Evolutionary conservation across 148 eudicot species (phyloP).

Genomic region (Linanthus parryae): DNA sequence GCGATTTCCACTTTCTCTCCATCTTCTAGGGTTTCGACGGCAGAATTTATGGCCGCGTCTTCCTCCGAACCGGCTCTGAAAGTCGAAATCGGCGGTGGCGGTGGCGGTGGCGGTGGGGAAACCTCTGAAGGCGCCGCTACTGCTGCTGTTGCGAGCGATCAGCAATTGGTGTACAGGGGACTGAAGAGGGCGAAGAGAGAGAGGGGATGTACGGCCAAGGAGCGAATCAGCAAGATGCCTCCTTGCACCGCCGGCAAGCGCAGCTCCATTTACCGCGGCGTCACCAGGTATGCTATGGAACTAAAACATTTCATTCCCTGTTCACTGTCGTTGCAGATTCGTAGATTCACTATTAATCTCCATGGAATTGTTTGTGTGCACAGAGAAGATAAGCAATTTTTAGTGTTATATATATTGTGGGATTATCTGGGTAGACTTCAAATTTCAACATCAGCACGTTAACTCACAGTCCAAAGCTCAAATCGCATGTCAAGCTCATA

Average conservation of each 20-base stretch:
- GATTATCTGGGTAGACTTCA: no score
- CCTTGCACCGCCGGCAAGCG: conserved; percentile 99
- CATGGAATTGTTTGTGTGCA: no score
- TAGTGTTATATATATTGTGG: no score
- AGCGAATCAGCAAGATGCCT: conserved; percentile 96
- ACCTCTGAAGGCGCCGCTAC: conserved; percentile 15
- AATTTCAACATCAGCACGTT: no score
- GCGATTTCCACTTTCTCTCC: no score
- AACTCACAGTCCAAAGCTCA: no score
- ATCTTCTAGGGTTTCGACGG: no score
- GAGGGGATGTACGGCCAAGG: conserved; percentile 91
- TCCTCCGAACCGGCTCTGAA: conserved; percentile 32
- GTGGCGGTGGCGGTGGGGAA: conserved; percentile 28
- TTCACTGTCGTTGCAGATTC: background rate
- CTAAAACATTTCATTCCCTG: background rate
- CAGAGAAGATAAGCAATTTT: no score
- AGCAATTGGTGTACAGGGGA: conserved; percentile 34
- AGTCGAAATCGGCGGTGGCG: conserved; percentile 29
- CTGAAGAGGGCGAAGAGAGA: conserved; percentile 71
- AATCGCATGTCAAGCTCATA: no score
- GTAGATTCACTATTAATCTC: no score
- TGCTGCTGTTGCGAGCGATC: conserved; percentile 16
- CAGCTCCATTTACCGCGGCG: conserved; percentile 97
- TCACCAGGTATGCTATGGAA: conserved; percentile 55
- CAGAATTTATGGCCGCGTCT: conserved; percentile 21